These are phyloP conservation scores for Handroanthus guayacan DNA, from an alignment of 257 asterid species.

Conservation along the genomic window DNA sequence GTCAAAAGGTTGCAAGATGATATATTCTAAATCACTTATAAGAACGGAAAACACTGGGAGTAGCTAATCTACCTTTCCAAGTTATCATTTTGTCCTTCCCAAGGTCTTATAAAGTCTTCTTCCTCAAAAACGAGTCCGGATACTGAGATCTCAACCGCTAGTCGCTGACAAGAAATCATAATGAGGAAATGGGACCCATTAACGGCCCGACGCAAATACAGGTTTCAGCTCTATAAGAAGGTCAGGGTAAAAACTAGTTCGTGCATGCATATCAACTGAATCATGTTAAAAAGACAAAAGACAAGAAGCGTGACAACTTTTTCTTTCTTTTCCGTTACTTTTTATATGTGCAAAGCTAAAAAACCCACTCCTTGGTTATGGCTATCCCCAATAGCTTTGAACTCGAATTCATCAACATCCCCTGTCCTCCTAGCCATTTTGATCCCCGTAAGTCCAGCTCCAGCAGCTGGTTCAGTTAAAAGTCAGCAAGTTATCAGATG, in stretches of 20 bases:
- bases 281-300: conserved; percentile 31
- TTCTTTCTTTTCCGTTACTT: conserved; percentile 5
- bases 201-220: conserved; percentile 10
- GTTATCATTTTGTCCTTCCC: conserved; percentile 80
- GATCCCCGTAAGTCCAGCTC: conserved; percentile 98
- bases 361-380: conserved; percentile 94
- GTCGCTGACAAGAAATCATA: conserved; percentile 64
- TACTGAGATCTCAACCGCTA: conserved; percentile 87
- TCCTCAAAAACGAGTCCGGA: conserved; percentile 91
- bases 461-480: conserved; percentile 76
- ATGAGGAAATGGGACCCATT: conserved; percentile 26
- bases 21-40: conserved; percentile 6
- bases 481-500: conserved; percentile 31
- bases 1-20: conserved; percentile 16
- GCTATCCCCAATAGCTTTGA: conserved; percentile 83
- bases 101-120: conserved; percentile 83
- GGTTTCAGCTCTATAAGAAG: conserved; percentile 1
- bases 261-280: conserved; percentile 11
- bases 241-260: not conserved
- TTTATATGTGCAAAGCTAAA: conserved; percentile 22
- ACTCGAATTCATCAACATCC: conserved; percentile 94
- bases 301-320: conserved; percentile 5
- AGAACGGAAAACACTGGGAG: conserved; percentile 19
- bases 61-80: conserved; percentile 70
- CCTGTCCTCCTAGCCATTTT: conserved; percentile 97